Percentiles rank a stretch among this genome's conserved stretches.
Conservation (phyloP, 306 rosid species). For the Glycine soja region DNA sequence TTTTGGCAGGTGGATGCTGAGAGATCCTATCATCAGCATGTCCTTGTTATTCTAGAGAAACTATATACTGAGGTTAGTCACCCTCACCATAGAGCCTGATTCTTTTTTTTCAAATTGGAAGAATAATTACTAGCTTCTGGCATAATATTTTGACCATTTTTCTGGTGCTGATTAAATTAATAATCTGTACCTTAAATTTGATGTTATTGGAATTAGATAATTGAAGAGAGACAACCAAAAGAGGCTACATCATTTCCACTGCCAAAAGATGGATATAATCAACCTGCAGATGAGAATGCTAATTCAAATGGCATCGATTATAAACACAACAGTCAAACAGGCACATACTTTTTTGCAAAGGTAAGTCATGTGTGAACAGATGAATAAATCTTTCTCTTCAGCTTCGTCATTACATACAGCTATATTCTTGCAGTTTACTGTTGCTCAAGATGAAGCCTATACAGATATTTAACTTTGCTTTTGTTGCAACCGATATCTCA, state of each 20-base stretch:
- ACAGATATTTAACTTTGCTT: slow-evolving; percentile 28
- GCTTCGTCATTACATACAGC: slow-evolving; percentile 9
- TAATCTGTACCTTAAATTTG: slow-evolving; percentile 41
- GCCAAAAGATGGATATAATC: slow-evolving; percentile 53
- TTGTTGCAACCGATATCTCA: slow-evolving; percentile 24
- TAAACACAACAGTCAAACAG: slow-evolving; percentile 53
- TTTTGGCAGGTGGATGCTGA: slow-evolving; percentile 81
- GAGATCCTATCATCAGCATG: slow-evolving; percentile 79
- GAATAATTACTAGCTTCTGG: slow-evolving; percentile 34
- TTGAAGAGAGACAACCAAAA: slow-evolving; percentile 60
- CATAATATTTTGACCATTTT: slow-evolving; percentile 12
- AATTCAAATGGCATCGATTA: slow-evolving; percentile 54
- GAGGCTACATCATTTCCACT: slow-evolving; percentile 55
- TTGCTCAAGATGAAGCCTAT: slow-evolving; percentile 28
- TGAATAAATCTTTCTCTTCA: slow-evolving; percentile 22
- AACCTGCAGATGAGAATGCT: slow-evolving; percentile 52
- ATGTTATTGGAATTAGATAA: slow-evolving; percentile 65
- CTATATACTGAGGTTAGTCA: slow-evolving; percentile 77
- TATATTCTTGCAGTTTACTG: slow-evolving; percentile 34
- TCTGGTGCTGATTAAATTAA: slow-evolving; percentile 20
- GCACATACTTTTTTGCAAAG: slow-evolving; percentile 67
- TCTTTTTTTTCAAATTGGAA: slow-evolving; percentile 38
- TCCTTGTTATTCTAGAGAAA: slow-evolving; percentile 75
- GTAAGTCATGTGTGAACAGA: slow-evolving; percentile 53
- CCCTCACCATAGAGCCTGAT: slow-evolving; percentile 37